Evolutionary conservation across 768 basidiomycete species (phyloP), one percentile per base, ranked within the genome.

Genomic region (Mycena belliarum): DNA sequence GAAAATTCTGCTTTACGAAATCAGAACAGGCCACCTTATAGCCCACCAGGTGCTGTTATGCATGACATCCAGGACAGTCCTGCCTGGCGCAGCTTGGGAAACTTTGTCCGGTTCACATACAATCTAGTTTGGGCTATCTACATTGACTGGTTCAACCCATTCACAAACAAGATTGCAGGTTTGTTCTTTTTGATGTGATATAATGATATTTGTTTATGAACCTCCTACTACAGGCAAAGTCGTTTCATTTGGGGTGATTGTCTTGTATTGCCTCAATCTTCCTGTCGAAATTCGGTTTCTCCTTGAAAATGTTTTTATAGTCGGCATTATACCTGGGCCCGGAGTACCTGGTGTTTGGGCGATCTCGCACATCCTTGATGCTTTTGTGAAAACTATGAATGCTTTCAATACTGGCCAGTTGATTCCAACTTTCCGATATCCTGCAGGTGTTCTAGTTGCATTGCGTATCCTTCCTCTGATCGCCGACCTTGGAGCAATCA

Each of bases 61-160:
- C n/a, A n/a, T n/a, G n/a, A n/a, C n/a, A n/a, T n/a, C n/a, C n/a
- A n/a, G n/a, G n/a, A n/a, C n/a, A n/a, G n/a, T n/a, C n/a, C n/a
- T n/a, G n/a, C n/a, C n/a, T n/a, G n/a, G n/a, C n/a, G n/a, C n/a
- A n/a, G n/a, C n/a, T n/a, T n/a, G n/a, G 25, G 52, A 10, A 55
- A 41, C 29, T 68, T 62, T 54, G 25, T 57, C 9, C 48, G 41
- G 10, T 45, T 57, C 12, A 57, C 57, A 16, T 57, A 64, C 43
- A 50, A 62, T 59, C 55, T 70, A 5, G 54, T 64, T 4, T 74
- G 72, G 65, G 63, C 64, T 6, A 49, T 73, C 11, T 74, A 70
- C 52, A 57, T 72, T 41, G 71, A 75, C 47, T 74, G 72, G 72
- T 74, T 72, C 48, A 74, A 75, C 62, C 72, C 70, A 1, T 70